Base-by-base conservation (phyloP, 139 green algal species). In the Eudorina sp. region DNA sequence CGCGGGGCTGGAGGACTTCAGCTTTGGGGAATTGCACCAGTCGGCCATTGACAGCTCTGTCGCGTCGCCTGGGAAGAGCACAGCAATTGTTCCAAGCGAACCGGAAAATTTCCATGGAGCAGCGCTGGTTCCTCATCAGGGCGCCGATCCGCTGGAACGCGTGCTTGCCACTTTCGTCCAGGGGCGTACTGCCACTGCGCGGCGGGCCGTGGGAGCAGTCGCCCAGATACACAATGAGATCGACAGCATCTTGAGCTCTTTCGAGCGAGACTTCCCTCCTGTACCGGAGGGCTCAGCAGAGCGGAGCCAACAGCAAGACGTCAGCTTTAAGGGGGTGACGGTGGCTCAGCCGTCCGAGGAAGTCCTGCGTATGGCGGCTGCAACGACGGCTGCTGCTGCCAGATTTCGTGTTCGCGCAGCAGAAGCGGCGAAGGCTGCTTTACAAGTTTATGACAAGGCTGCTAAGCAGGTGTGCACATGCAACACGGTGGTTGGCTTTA, bases 381-480 rank as follows among this genome's bases (percentile, higher is more conserved):
- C 81, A 8, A 87, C 81, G 1, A 87, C 81, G 8, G 19, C 81
- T 0, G 81, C 81, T 7, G 81, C 81, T n/a, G 60, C 64, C 1
- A 53, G 81, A 13, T 87, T 78, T 55, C 81, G 81, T 18, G 45
- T 87, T 3, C 45, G 81, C 0, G 81, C 81, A 4, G 81, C 81
- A 13, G 64, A 87, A 51, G 81, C 81, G 3, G 81, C 81, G 13
- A 53, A 87, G 66, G 13, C 13, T 40, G 81, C 81, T 9, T 53
- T 87, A 45, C 81, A 87, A 27, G 27, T 53, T 16, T 87, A 87
- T n/a, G 81, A 87, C 81, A 73, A 53, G 34, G 62, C 81, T 29
- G 81, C 81, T 0, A 87, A 87, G 45, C 81, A 87, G 81, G 81
- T 87, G 29, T n/a, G n/a, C n/a, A n/a, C 11, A 55, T 77, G 16